A percentile compares a stretch with the other conserved stretches of the same genome.
These are phyloP conservation scores for Psidium friedrichsthalianum DNA, from an alignment of 345 rosid species.

Conservation along the genomic window DNA sequence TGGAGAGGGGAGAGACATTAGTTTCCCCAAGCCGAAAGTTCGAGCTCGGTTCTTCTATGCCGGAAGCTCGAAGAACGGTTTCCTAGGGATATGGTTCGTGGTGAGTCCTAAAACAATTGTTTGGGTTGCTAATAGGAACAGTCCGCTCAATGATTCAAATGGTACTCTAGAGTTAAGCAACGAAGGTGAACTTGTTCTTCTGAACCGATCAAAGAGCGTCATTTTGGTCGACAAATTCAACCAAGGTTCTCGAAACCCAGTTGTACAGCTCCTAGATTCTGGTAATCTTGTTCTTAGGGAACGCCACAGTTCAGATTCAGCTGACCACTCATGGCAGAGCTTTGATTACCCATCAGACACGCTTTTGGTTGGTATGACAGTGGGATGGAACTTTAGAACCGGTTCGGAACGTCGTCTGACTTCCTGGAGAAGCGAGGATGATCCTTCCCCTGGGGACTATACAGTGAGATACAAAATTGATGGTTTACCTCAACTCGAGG, in stretches of 20 bases:
- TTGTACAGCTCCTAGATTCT: conserved; percentile 16
- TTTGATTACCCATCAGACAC: conserved; percentile 24
- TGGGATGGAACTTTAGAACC: conserved; percentile 2
- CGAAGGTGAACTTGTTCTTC: conserved; percentile 3
- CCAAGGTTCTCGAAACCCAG: conserved; percentile 1
- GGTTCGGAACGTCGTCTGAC: neutral
- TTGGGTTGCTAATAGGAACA: conserved; percentile 37
- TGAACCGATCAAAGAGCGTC: neutral
- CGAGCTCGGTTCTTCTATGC: neutral
- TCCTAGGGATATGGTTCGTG: conserved; percentile 26
- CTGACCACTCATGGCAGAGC: conserved; percentile 20
- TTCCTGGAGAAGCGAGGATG: conserved; percentile 12
- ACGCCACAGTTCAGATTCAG: neutral
- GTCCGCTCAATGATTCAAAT: conserved; percentile 1
- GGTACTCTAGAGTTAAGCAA: conserved; percentile 5
- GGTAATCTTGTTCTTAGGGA: conserved; percentile 24
- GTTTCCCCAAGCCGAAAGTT: too few species aligned
- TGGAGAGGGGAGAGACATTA: too few species aligned
- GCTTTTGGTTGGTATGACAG: conserved; percentile 16
- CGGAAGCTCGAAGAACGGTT: neutral
- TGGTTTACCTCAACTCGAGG: conserved; percentile 13
- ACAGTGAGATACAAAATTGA: neutral
- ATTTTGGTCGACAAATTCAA: conserved; percentile 14
- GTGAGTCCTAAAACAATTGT: neutral
- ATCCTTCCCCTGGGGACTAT: conserved; percentile 17